Evolutionary conservation across 495 filamentous ascomycete species (phyloP), one percentile per base, ranked within the genome.

Genomic region (Aspergillus sparsus): DNA sequence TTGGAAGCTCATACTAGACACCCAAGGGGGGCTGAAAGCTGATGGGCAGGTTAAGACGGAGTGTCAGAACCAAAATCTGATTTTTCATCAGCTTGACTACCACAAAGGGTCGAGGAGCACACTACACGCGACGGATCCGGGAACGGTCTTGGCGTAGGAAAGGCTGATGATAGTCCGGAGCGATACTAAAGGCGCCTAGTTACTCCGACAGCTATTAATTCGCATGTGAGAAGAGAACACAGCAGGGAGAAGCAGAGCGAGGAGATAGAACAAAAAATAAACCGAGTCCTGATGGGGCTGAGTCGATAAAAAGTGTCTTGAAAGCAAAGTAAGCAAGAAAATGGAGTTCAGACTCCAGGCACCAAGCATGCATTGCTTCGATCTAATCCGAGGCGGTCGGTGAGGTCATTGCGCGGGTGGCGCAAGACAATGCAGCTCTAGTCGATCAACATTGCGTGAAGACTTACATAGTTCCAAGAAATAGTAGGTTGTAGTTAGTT

Each of bases 371-470:
- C 9, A 41, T 39, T 15, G 21, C 49, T 34, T 57, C 12, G 33
- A 58, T 58, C 35, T 51, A 21, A 58, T 58, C 55, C 15, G 2
- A 33, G 37, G 10, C 3, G 18, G 42, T 47, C 41, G 33, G 58
- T 60, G 58, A 60, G 58, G 58, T 60, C 58, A 60, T 60, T 39
- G 37, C 49, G 21, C 11, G 37, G 35, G 58, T 60, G 58, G 58
- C 58, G 58, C 58, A 54, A 54, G 7, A 39, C 16, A 60, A 50
- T 33, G 49, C 49, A 51, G 49, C 18, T 13, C 13, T 51, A 33
- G 44, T 7, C 8, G 36, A 58, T 33, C 51, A 52, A 11, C 39
- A 51, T 16, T 44, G 39, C 45, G 21, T 51, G 12, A 15, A 47
- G 42, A 51, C 9, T 51, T 18, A n/a, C n/a, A n/a, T n/a, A 34